phyloP scores from a whole-genome alignment of 164 flowering plant species.

The Santalum album region DNA sequence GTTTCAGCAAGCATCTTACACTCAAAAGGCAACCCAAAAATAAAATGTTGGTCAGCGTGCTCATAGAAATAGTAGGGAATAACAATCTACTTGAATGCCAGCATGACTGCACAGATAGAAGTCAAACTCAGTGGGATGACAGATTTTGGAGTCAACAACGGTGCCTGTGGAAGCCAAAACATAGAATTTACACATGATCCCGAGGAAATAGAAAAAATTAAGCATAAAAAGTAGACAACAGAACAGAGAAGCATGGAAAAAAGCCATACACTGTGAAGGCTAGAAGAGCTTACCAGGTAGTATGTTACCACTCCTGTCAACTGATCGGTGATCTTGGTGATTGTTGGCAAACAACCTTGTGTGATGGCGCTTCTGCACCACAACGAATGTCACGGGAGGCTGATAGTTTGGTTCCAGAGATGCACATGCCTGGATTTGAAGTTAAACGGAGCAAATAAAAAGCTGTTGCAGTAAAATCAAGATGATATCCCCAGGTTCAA shows the following conservation, averaged over 20 bases:
- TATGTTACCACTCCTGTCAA: constrained; percentile 63
- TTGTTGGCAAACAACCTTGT: constrained; percentile 65
- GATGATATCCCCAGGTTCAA: too few species aligned
- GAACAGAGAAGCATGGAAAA: neutral
- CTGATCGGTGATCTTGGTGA: constrained; percentile 36
- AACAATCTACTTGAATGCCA: constrained; percentile 48
- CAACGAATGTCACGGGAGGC: constrained; percentile 71
- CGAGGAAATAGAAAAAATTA: too few species aligned
- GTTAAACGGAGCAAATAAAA: neutral
- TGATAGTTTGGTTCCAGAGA: constrained; percentile 63
- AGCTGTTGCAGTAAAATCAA: neutral
- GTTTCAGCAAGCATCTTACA: too few species aligned
- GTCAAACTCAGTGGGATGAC: constrained; percentile 78
- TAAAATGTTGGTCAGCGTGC: neutral
- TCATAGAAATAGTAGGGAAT: too few species aligned
- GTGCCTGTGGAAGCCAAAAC: constrained; percentile 35
- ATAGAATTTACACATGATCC: neutral
- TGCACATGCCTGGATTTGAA: constrained; percentile 42
- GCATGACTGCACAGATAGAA: constrained; percentile 77
- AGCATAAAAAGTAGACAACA: too few species aligned
- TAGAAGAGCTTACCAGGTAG: constrained; percentile 37
- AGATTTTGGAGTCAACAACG: constrained; percentile 72
- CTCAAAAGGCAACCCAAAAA: too few species aligned
- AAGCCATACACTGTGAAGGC: neutral
- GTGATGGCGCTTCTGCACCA: constrained; percentile 74